These are phyloP conservation scores for Mycena crocata DNA, from an alignment of 768 basidiomycete species.

Conservation along the genomic window DNA sequence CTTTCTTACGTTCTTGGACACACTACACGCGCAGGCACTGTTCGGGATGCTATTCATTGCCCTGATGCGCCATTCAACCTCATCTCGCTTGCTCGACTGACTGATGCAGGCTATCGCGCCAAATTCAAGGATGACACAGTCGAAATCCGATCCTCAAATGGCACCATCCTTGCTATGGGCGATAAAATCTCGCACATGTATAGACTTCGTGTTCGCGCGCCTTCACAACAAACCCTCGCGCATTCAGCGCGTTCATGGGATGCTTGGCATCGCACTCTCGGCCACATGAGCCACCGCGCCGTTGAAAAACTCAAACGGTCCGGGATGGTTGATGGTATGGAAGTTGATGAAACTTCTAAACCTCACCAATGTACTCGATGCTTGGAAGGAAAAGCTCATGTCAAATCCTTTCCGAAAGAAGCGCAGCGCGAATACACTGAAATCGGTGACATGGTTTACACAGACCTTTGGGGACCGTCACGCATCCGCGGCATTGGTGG, in stretches of 20 bases:
- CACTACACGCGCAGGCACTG: neutral
- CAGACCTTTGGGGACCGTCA: conserved; percentile 49
- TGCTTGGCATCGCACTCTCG: neutral
- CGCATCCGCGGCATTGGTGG: too few relatives aligned
- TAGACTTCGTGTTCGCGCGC: neutral
- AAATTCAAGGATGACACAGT: conserved; percentile 23
- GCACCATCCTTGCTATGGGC: neutral
- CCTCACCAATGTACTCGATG: conserved; percentile 10
- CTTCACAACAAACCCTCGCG: neutral
- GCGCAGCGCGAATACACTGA: conserved; percentile 32
- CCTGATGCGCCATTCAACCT: conserved; percentile 11
- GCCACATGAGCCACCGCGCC: neutral
- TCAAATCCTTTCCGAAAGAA: conserved; percentile 44
- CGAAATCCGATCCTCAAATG: conserved; percentile 8
- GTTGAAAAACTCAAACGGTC: conserved; percentile 25
- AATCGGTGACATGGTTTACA: conserved; percentile 33
- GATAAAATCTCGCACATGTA: conserved; percentile 20
- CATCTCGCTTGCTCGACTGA: conserved; percentile 35
- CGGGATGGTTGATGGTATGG: conserved; percentile 37
- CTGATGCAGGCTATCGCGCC: conserved; percentile 18
- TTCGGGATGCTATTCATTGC: neutral
- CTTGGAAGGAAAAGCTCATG: neutral
- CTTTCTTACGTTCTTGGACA: neutral
- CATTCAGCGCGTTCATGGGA: conserved; percentile 2
- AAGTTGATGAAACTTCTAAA: conserved; percentile 30